Base-by-base conservation (phyloP, 768 basidiomycete species). In the Boletus patriciae region DNA sequence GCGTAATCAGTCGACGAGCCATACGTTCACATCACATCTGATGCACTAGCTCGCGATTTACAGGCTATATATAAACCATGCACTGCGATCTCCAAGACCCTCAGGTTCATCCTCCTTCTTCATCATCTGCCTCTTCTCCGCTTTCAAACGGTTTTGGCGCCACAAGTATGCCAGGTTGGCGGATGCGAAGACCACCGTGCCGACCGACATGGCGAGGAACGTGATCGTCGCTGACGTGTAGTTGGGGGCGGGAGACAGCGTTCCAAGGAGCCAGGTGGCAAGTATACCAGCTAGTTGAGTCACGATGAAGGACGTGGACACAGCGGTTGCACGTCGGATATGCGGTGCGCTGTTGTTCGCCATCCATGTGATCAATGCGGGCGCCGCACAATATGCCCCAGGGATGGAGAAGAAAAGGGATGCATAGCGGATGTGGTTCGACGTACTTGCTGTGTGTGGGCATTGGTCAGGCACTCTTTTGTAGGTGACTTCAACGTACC, bases 361-460 rank as follows among this genome's bases (percentile, higher is more conserved):
- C 6, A 55, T 1, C 46, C 54, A 55, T 10, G 47, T 55, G 6
- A 11, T 21, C 40, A 40, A 2, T 43, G 47, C n/a, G n/a, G 54
- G 48, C 2, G 13, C 13, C 36, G 16, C 4, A 5, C 40, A 70
- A 66, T 83, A 85, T 0, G 76, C 73, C 6, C 85, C 83, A 0
- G 78, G 64, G 21, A 85, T 73, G 6, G 77, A 77, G 49, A 86
- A 72, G 75, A 85, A 85, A 2, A 88, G 74, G 11, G 81, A 81
- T 15, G 72, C 80, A 52, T 87, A 86, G 58, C 78, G 80, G 38
- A 80, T 63, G 9, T 70, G 69, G 15, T 58, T 60, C 5, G 83
- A 79, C 19, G 47, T 57, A 36, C 58, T 65, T 12, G 46, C 68
- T 71, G 49, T 9, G 16, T 29, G 5, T 23, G 15, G 9, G 16